Evolutionary conservation across 2,329 filamentous ascomycete genomes (phyloP).

Genomic region (Fusarium sp.): DNA sequence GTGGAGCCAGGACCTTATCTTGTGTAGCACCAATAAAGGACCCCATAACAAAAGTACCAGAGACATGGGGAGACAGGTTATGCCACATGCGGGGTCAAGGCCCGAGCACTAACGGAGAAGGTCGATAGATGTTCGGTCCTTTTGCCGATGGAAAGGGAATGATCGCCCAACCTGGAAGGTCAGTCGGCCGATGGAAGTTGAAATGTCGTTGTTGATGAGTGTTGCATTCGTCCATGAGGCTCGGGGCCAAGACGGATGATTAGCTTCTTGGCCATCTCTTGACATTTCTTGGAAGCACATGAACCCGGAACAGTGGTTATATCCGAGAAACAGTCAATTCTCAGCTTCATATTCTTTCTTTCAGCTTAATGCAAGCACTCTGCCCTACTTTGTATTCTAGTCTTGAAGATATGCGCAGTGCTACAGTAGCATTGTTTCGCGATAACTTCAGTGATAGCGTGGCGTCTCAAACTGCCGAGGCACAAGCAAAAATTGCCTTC

Average conservation of each 20-base stretch:
- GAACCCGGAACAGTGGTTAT: background rate
- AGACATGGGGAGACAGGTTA: constrained; percentile 5
- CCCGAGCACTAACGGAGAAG: constrained; percentile 29
- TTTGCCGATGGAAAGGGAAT: constrained; percentile 14
- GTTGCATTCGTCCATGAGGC: background rate
- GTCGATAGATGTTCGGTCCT: constrained; percentile 29
- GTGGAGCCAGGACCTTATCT: constrained; percentile 32
- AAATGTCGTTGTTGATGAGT: background rate
- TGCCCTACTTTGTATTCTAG: background rate
- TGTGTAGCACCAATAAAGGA: background rate
- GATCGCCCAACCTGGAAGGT: constrained; percentile 35
- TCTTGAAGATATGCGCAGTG: background rate
- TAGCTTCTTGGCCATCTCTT: constrained; percentile 9
- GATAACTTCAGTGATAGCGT: background rate
- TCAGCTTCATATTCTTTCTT: background rate
- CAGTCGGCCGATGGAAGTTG: constrained; percentile 20
- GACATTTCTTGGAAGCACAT: background rate
- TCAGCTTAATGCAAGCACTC: background rate
- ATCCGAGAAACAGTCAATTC: background rate
- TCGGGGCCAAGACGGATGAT: background rate
- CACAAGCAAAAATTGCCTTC: background rate
- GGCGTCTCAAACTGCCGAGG: constrained; percentile 9
- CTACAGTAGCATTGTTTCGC: background rate
- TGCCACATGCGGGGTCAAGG: constrained; percentile 33
- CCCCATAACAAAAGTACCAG: constrained; percentile 32